Percentiles rank a stretch among this genome's conserved stretches.
These are phyloP conservation scores for Colletotrichum abscissum DNA, from an alignment of 2,329 filamentous ascomycete species.

Conservation along the genomic window DNA sequence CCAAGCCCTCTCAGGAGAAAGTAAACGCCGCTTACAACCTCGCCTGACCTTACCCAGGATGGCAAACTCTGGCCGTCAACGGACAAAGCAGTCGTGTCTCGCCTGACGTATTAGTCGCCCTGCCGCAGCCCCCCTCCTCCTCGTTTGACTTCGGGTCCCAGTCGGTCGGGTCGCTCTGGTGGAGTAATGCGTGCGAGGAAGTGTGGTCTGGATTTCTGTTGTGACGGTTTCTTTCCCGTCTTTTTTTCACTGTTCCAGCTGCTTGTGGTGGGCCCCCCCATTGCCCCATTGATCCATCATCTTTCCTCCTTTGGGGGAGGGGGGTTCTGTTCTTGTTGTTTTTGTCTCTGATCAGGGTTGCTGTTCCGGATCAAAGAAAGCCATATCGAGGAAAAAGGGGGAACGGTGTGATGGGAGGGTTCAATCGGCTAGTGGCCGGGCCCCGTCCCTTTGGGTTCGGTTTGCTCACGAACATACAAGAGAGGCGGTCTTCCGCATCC, in stretches of 20 bases:
- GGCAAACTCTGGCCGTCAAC: conserved; percentile 6
- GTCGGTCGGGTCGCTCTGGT: conserved; percentile 17
- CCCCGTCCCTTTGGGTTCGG: not conserved
- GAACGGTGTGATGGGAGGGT: not conserved
- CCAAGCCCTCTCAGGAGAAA: not conserved
- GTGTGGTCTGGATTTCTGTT: conserved; percentile 15
- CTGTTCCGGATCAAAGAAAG: conserved; percentile 6
- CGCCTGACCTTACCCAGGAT: conserved; percentile 3
- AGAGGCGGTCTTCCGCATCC: not conserved
- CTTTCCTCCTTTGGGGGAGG: conserved; percentile 2
- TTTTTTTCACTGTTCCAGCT: not conserved
- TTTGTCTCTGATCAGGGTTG: conserved; percentile 14
- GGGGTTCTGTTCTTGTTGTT: conserved; percentile 11
- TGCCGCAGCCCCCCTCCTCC: conserved; percentile 9
- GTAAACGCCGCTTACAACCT: not conserved
- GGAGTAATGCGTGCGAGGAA: not conserved
- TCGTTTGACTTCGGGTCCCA: conserved; percentile 19
- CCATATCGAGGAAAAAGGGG: conserved; percentile 18
- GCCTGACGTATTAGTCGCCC: conserved; percentile 27
- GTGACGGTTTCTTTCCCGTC: conserved; percentile 10
- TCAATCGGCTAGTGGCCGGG: not conserved
- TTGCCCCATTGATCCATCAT: not conserved
- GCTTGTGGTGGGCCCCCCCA: not conserved
- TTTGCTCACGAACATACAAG: conserved; percentile 7
- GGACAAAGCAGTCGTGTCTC: conserved; percentile 33